Percentiles rank a stretch among this genome's conserved stretches.
These are phyloP conservation scores for Psidium guajava DNA, from an alignment of 345 rosid species.

Conservation along the genomic window DNA sequence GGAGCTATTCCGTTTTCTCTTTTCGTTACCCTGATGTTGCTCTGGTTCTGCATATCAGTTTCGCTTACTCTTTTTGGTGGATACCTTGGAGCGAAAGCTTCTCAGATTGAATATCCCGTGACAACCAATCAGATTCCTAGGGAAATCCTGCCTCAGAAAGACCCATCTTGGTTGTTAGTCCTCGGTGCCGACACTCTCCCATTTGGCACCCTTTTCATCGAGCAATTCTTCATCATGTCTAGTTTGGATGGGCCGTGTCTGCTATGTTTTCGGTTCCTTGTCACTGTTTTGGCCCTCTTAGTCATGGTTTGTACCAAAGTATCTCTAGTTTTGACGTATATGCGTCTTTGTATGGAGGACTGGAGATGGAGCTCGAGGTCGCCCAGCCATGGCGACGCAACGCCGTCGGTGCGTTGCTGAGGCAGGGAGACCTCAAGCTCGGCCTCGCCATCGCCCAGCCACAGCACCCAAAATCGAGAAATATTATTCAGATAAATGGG, in stretches of 20 bases:
- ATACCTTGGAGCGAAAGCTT: constrained; percentile 15
- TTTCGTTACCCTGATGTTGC: constrained; percentile 7
- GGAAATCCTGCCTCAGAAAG: constrained; percentile 13
- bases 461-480: constrained; percentile 7
- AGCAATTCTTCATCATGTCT: constrained; percentile 18
- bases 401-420: too few relatives aligned
- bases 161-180: constrained; percentile 15
- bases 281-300: constrained; percentile 9
- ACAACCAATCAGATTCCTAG: constrained; percentile 14
- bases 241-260: constrained; percentile 19
- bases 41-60: constrained; percentile 22
- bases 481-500: constrained; percentile 25
- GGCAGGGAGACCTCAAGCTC: too few relatives aligned
- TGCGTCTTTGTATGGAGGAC: constrained; percentile 18
- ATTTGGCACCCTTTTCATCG: constrained; percentile 14
- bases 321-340: constrained; percentile 14
- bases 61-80: constrained; percentile 16
- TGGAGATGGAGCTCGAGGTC: constrained; percentile 4
- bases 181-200: constrained; percentile 15
- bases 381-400: too few relatives aligned
- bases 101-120: constrained; percentile 11
- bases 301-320: constrained; percentile 14
- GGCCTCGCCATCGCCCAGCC: too few relatives aligned
- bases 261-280: constrained; percentile 16
- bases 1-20: constrained; percentile 14